Percentiles rank a stretch among this genome's conserved stretches.
These are phyloP conservation scores for Tolypocladium paradoxum DNA, from an alignment of 2,329 filamentous ascomycete species.

Conservation along the genomic window DNA sequence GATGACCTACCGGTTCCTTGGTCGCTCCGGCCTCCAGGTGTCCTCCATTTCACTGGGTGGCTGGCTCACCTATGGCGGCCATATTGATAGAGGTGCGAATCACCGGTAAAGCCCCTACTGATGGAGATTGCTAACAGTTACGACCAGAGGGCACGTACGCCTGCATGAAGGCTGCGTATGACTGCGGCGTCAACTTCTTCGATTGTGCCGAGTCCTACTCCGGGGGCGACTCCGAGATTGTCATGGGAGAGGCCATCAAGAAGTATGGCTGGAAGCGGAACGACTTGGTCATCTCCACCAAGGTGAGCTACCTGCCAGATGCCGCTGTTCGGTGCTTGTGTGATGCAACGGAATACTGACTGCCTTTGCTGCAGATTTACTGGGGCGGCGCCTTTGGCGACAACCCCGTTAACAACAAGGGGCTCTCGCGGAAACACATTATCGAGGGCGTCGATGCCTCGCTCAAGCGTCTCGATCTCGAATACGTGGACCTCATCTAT, in stretches of 20 bases:
- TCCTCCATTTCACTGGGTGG: conserved; percentile 62
- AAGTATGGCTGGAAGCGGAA: conserved; percentile 51
- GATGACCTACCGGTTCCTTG: conserved; percentile 65
- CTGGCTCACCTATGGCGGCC: conserved; percentile 66
- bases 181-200: conserved; percentile 52
- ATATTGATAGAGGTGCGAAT: conserved; percentile 53
- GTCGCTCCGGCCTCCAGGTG: conserved; percentile 61
- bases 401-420: conserved; percentile 55
- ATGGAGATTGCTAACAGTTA: neutral
- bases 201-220: conserved; percentile 49
- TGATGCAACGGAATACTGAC: neutral
- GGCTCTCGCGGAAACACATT: conserved; percentile 59
- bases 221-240: conserved; percentile 50
- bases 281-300: conserved; percentile 51
- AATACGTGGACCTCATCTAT: conserved; percentile 59
- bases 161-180: conserved; percentile 52
- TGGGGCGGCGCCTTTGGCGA: conserved; percentile 51
- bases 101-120: neutral
- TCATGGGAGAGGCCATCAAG: conserved; percentile 50
- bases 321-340: no score
- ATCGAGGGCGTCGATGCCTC: conserved; percentile 53
- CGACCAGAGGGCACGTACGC: conserved; percentile 33
- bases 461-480: conserved; percentile 44
- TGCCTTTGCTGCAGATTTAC: conserved; percentile 38
- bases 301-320: conserved; percentile 22